Evolutionary conservation across 768 basidiomycete genomes (phyloP).

Genomic region (Filobasidium wieringae): DNA sequence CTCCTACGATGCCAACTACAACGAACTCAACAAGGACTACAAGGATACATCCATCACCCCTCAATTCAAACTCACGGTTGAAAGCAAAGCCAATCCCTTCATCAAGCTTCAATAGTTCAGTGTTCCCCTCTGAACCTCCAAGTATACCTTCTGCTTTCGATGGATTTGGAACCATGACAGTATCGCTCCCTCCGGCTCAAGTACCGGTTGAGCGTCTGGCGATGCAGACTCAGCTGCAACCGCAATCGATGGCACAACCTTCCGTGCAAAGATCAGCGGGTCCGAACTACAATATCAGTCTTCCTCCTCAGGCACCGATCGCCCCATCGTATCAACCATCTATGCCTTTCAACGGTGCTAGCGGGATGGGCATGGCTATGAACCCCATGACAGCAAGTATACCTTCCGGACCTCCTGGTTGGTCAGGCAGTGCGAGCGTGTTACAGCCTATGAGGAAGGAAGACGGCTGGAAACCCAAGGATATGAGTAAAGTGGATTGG

Average conservation of each 20-base stretch:
- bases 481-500: constrained; percentile 24
- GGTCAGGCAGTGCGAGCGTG: constrained; percentile 20
- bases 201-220: not conserved
- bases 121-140: constrained; percentile 15
- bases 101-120: constrained; percentile 28
- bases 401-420: constrained; percentile 5
- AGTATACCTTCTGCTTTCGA: not conserved
- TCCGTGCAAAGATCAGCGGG: constrained; percentile 2
- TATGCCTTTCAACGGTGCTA: not conserved
- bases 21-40: not conserved
- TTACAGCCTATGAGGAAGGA: constrained; percentile 29
- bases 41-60: constrained; percentile 1
- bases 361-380: not conserved
- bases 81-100: constrained; percentile 32
- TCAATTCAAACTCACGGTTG: constrained; percentile 12
- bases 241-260: constrained; percentile 5
- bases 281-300: constrained; percentile 33
- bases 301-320: constrained; percentile 21
- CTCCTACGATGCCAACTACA: constrained; percentile 2
- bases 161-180: not conserved
- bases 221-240: constrained; percentile 10
- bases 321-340: not conserved
- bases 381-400: not conserved
- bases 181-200: constrained; percentile 3
- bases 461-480: constrained; percentile 8